A percentile compares a stretch with the other conserved stretches of the same genome.
Evolutionary conservation across 2,329 filamentous ascomycete genomes (phyloP).

Genomic region (Aspergillus felis): DNA sequence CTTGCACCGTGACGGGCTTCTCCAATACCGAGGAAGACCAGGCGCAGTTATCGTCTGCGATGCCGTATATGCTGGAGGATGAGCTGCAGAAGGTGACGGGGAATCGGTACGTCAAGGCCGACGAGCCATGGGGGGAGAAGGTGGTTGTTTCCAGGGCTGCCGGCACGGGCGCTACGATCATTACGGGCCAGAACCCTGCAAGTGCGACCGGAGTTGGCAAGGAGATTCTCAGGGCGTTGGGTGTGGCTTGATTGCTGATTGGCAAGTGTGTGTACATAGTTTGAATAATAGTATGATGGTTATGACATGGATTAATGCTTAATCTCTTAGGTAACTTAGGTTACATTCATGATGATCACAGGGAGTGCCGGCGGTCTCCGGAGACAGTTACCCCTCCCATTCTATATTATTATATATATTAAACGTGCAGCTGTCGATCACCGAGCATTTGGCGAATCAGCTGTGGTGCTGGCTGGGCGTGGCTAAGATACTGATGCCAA

Average conservation of each 20-base stretch:
- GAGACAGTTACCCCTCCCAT: not conserved
- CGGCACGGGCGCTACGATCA: conserved; percentile 30
- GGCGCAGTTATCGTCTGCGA: conserved; percentile 30
- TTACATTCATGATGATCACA: not conserved
- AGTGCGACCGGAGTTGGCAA: conserved; percentile 43
- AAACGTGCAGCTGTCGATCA: not conserved
- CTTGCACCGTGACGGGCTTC: conserved; percentile 44
- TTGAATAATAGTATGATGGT: not conserved
- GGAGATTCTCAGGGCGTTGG: conserved; percentile 37
- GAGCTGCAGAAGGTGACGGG: conserved; percentile 38
- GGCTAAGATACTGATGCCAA: not conserved
- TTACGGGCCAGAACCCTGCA: conserved; percentile 48
- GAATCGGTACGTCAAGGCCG: conserved; percentile 42
- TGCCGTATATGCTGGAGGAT: conserved; percentile 46
- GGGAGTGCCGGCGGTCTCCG: conserved; percentile 6
- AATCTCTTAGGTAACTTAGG: not conserved
- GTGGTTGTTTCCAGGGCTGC: conserved; percentile 34
- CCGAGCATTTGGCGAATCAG: not conserved
- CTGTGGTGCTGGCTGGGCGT: not conserved
- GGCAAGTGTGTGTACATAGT: not conserved
- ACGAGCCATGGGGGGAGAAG: conserved; percentile 43
- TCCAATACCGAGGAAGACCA: conserved; percentile 46
- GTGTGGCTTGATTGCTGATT: conserved; percentile 2
- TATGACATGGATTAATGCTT: not conserved
- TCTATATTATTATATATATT: no score